A percentile compares a stretch with the other conserved stretches of the same genome.
Evolutionary conservation across 2,329 filamentous ascomycete species (phyloP).

Genomic region (Monilinia vaccinii-corymbosi): DNA sequence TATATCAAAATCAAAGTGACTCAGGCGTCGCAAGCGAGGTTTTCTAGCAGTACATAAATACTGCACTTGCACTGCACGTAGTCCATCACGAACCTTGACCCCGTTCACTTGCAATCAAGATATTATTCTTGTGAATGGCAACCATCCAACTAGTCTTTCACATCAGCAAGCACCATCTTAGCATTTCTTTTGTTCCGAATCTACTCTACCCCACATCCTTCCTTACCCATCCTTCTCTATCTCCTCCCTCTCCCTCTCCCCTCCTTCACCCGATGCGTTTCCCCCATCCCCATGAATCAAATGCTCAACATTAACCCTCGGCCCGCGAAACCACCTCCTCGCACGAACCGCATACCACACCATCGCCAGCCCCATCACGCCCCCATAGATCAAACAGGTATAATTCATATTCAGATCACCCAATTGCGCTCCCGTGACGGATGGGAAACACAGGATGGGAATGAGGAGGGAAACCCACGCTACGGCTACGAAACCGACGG

Average conservation of each 20-base stretch:
- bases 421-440: constrained; percentile 45
- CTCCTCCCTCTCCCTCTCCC: not conserved
- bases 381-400: constrained; percentile 58
- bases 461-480: constrained; percentile 57
- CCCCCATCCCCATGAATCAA: not conserved
- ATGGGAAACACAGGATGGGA: constrained; percentile 58
- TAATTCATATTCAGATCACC: constrained; percentile 52
- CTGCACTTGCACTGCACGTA: too few relatives aligned
- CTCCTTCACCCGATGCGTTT: too few relatives aligned
- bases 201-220: too few relatives aligned
- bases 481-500: constrained; percentile 47
- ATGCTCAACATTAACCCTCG: constrained; percentile 54
- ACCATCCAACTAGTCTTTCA: too few relatives aligned
- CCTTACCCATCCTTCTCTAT: not conserved
- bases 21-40: too few relatives aligned
- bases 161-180: too few relatives aligned
- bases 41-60: too few relatives aligned
- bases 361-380: constrained; percentile 47
- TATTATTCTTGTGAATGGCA: too few relatives aligned
- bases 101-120: too few relatives aligned
- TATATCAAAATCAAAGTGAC: too few relatives aligned
- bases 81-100: too few relatives aligned
- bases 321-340: constrained; percentile 60
- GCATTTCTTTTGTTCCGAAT: too few relatives aligned
- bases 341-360: constrained; percentile 58